Evolutionary conservation across 805 yeast genomes (phyloP), one percentile per base, ranked within the genome.

Genomic region (Maudiozyma turicensis): DNA sequence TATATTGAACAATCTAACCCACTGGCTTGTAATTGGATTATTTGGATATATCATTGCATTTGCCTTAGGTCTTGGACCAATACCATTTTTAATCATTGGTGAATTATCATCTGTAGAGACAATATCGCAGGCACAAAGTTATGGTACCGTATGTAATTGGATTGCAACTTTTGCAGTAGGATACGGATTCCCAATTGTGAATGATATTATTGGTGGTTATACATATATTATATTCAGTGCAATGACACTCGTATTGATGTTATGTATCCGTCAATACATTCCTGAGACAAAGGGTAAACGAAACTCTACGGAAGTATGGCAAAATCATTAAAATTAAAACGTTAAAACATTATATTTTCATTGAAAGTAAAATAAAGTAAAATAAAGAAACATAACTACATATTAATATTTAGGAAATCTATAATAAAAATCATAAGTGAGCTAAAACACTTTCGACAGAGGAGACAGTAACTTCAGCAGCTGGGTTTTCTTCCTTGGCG

Each of bases 1-100:
- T 2, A 83, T 91, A 38, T 59, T 78, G 15, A 52, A 63, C 14
- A 64, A 71, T 2, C 68, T 68, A 45, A 71, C 85, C 0, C 33
- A 67, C 0, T 52, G 82, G 11, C 74, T 90, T 0, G 80, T 84
- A 0, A 45, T 75, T 0, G 81, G 89, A 9, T 82, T 89, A 0
- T 77, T 87, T 48, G 60, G 75, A 0, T 90, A 88, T 62, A 89
- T 91, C 45, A 80, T 84, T 0, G 77, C 88, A 30, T 93, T 91
- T 71, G 98, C 97, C 0, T 70, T 85, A 34, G 99, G 99, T 0
- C 65, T 89, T 52, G 99, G 99, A 0, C 99, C 99, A 6, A 89
- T 93, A 48, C 99, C 99, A 40, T 91, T 93, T 68, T 69, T 91
- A 55, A 68, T 90, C 47, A 82, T 91, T 9, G 79, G 95, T 6